phyloP scores from a whole-genome alignment of 805 yeast species.

The Helenozyma baotianmanensis region DNA sequence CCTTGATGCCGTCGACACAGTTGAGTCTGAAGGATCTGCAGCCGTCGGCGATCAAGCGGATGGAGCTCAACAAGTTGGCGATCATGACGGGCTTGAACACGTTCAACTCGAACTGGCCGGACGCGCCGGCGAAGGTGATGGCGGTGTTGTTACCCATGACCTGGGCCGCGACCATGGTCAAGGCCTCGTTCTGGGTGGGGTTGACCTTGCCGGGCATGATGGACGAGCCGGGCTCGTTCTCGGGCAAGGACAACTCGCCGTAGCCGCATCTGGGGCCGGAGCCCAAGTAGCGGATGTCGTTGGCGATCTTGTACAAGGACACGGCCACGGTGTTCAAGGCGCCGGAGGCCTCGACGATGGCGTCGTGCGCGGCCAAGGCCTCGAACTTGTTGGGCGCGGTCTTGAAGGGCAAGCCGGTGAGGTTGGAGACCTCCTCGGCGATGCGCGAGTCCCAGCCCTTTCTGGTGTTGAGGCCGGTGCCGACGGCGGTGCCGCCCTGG shows the following conservation, averaged over 20 bases:
- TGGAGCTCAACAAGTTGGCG: constrained; percentile 80
- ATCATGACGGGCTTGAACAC: constrained; percentile 97
- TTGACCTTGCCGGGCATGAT: constrained; percentile 99
- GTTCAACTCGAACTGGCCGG: constrained; percentile 97
- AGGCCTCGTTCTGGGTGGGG: constrained; percentile 98
- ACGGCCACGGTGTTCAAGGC: constrained; percentile 93
- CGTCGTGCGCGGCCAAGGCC: constrained; percentile 98
- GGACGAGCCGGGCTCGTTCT: constrained; percentile 98
- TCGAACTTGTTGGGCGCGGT: constrained; percentile 99
- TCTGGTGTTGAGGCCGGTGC: constrained; percentile 95
- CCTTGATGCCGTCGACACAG: constrained; percentile 92
- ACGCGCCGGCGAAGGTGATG: constrained; percentile 95
- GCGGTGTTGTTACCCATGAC: constrained; percentile 96
- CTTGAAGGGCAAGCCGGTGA: constrained; percentile 83
- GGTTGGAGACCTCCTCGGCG: constrained; percentile 78
- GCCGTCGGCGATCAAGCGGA: constrained; percentile 88
- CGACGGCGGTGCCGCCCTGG: constrained; percentile 99
- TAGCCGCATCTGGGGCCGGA: constrained; percentile 99
- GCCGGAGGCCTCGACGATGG: constrained; percentile 95
- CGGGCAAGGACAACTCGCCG: constrained; percentile 92
- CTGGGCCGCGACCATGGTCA: constrained; percentile 97
- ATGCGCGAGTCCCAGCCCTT: constrained; percentile 84
- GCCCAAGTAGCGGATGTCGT: constrained; percentile 96
- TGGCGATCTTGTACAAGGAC: constrained; percentile 92
- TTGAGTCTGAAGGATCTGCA: constrained; percentile 82